Conservation (phyloP, 805 yeast genomes). For the Nakazawaea ambrosiae region DNA sequence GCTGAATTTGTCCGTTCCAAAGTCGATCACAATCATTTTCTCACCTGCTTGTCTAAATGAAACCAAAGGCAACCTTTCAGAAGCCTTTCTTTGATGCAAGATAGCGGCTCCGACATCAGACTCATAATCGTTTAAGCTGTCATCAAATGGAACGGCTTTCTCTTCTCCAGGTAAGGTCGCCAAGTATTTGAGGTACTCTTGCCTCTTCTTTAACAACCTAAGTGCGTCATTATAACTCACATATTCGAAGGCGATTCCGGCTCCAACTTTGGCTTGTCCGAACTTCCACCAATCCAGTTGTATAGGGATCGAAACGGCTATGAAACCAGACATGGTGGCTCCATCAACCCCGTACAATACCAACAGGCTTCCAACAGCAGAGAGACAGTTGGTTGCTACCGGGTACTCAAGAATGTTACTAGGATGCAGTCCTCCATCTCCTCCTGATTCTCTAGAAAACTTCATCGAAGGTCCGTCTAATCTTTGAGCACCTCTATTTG, state of each 20-base stretch:
- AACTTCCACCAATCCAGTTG: conserved; percentile 25
- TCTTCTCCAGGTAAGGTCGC: conserved; percentile 12
- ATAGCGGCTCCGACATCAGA: conserved; percentile 12
- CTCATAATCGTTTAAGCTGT: conserved; percentile 11
- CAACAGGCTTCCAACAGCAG: conserved; percentile 20
- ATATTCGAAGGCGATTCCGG: conserved; percentile 16
- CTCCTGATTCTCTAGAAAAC: conserved; percentile 19
- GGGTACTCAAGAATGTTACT: conserved; percentile 22
- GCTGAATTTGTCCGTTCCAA: conserved; percentile 21
- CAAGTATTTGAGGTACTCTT: conserved; percentile 14
- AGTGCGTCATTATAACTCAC: conserved; percentile 19
- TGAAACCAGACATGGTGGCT: conserved; percentile 23
- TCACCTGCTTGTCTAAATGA: conserved; percentile 26
- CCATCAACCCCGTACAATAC: conserved; percentile 24
- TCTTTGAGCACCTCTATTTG: conserved; percentile 23
- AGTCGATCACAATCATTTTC: conserved; percentile 24
- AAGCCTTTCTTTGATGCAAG: conserved; percentile 11
- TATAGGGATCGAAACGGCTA: conserved; percentile 20
- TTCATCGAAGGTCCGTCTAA: conserved; percentile 22
- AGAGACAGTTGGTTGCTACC: conserved; percentile 22
- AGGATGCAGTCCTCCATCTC: conserved; percentile 26
- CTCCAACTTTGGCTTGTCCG: conserved; percentile 24
- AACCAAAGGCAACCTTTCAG: conserved; percentile 15
- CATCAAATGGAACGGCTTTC: conserved; percentile 13
- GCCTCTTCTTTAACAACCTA: conserved; percentile 20